A percentile compares a stretch with the other conserved stretches of the same genome.
Evolutionary conservation across 2,329 filamentous ascomycete species (phyloP).

Genomic region (Penicillium sp.): DNA sequence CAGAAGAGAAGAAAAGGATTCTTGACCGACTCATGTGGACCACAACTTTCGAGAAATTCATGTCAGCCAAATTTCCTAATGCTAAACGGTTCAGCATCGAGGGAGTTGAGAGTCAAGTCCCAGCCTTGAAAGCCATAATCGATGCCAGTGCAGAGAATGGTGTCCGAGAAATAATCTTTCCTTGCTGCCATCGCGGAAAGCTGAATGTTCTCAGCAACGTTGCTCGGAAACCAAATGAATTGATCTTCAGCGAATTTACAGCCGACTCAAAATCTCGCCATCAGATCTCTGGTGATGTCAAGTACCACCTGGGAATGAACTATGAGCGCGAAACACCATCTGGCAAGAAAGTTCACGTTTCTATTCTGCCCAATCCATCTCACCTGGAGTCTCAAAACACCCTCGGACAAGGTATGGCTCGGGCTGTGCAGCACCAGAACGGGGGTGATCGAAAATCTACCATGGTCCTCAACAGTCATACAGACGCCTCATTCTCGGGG

Average conservation of each 20-base stretch:
- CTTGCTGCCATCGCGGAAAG: slow-evolving; percentile 97
- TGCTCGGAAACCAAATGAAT: slow-evolving; percentile 97
- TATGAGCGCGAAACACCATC: background rate
- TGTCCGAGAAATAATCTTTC: slow-evolving; percentile 97
- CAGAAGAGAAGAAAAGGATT: slow-evolving; percentile 96
- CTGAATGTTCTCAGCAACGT: slow-evolving; percentile 97
- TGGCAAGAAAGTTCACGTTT: background rate
- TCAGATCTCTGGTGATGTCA: background rate
- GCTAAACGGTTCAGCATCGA: slow-evolving; percentile 98
- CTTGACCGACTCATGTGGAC: slow-evolving; percentile 97
- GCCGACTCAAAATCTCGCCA: background rate
- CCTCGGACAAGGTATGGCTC: background rate
- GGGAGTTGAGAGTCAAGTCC: slow-evolving; percentile 92
- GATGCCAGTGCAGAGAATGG: slow-evolving; percentile 97
- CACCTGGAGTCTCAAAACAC: background rate
- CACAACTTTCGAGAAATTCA: slow-evolving; percentile 92
- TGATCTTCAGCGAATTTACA: slow-evolving; percentile 73
- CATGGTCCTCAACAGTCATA: background rate
- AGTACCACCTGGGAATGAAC: background rate
- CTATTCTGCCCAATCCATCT: background rate
- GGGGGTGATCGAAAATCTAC: background rate
- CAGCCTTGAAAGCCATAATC: slow-evolving; percentile 98
- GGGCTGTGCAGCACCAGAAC: background rate
- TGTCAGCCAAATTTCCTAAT: slow-evolving; percentile 96
- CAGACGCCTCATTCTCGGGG: background rate